Evolutionary conservation across 1,284 basidiomycete genomes (phyloP).

Genomic region (Fomes fomentarius): DNA sequence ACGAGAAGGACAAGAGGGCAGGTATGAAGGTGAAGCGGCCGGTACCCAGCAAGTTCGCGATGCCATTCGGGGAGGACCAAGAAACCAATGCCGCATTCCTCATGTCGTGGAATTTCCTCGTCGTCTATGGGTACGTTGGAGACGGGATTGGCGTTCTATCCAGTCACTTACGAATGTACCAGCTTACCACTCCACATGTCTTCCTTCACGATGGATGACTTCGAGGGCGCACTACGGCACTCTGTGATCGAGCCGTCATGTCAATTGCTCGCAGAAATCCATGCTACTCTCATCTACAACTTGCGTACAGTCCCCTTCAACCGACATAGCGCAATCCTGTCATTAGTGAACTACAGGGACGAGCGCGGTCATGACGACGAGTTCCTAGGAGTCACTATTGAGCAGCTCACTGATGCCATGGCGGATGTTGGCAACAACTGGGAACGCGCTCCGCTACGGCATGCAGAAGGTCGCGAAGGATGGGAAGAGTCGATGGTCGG

Average conservation of each 20-base stretch:
- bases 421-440: conserved; percentile 79
- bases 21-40: conserved; percentile 75
- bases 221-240: conserved; percentile 87
- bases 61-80: conserved; percentile 78
- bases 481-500: conserved; percentile 90
- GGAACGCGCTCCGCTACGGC: conserved; percentile 74
- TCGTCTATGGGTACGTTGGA: conserved; percentile 83
- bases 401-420: conserved; percentile 63
- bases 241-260: conserved; percentile 71
- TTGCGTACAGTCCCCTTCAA: conserved; percentile 78
- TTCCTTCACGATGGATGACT: conserved; percentile 93
- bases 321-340: conserved; percentile 71
- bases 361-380: conserved; percentile 40
- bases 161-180: conserved; percentile 12
- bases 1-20: conserved; percentile 78
- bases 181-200: conserved; percentile 90
- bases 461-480: conserved; percentile 66
- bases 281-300: conserved; percentile 88
- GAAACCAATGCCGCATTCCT: conserved; percentile 85
- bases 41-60: conserved; percentile 55
- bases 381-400: conserved; percentile 57
- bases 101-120: conserved; percentile 91
- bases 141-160: neutral
- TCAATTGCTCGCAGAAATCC: conserved; percentile 83
- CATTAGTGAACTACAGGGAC: conserved; percentile 57